Evolutionary conservation across 2,329 filamentous ascomycete species (phyloP).

Genomic region (Xylariaceae sp.): DNA sequence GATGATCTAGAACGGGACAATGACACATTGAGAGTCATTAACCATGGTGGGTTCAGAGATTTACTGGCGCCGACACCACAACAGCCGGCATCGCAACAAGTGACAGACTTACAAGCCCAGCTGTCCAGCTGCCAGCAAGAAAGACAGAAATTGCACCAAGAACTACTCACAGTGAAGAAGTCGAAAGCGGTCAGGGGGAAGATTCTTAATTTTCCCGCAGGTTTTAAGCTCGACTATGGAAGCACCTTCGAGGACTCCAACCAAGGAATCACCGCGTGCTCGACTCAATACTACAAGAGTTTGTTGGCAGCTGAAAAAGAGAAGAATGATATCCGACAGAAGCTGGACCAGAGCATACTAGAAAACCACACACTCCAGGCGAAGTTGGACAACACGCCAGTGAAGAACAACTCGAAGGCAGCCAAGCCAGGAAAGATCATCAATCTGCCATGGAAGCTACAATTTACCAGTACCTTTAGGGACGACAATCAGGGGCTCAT

Average conservation of each 20-base stretch:
- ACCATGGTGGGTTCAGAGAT: no score
- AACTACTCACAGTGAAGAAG: conserved; percentile 16
- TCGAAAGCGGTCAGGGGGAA: conserved; percentile 16
- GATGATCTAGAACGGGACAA: conserved; percentile 14
- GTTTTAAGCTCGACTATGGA: conserved; percentile 18
- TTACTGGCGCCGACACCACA: neutral
- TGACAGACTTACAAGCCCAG: conserved; percentile 5
- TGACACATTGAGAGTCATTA: conserved; percentile 17
- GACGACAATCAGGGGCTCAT: conserved; percentile 26
- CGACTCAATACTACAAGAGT: conserved; percentile 1
- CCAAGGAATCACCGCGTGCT: conserved; percentile 17
- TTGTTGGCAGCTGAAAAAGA: conserved; percentile 15
- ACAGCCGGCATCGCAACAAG: conserved; percentile 1
- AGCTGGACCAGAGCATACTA: neutral
- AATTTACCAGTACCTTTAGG: conserved; percentile 19
- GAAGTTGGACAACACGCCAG: conserved; percentile 7
- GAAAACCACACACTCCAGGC: neutral
- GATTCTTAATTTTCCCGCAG: conserved; percentile 21
- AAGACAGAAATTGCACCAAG: conserved; percentile 18
- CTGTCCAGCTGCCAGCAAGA: conserved; percentile 3
- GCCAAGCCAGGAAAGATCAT: conserved; percentile 4
- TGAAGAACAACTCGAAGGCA: neutral
- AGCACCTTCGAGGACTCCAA: conserved; percentile 21
- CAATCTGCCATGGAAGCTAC: conserved; percentile 18
- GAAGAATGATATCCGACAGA: neutral